phyloP scores from a whole-genome alignment of 768 basidiomycete genomes.

The Xerocomus spinulosus region DNA sequence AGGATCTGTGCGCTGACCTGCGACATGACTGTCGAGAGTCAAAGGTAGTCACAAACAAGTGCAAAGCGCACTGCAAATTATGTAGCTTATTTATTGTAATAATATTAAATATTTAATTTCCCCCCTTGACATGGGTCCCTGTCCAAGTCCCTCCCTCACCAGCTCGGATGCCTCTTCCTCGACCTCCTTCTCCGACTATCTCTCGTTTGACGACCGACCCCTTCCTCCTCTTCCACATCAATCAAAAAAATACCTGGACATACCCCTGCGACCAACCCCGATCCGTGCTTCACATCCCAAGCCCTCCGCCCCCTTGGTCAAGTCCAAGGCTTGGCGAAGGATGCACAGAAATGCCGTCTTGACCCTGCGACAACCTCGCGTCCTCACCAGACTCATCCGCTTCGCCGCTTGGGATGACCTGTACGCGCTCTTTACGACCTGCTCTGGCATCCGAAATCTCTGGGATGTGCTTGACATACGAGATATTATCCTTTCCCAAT shows the following conservation, averaged over 20 bases:
- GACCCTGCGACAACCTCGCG: conserved; percentile 32
- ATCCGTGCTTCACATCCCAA: conserved; percentile 2
- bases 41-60: conserved; percentile 8
- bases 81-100: too few species aligned
- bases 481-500: conserved; percentile 41
- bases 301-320: conserved; percentile 4
- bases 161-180: conserved; percentile 25
- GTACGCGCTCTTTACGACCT: conserved; percentile 35
- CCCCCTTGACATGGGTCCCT: conserved; percentile 23
- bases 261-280: neutral
- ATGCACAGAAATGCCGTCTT: conserved; percentile 25
- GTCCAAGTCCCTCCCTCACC: conserved; percentile 20
- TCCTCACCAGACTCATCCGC: conserved; percentile 33
- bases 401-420: conserved; percentile 38
- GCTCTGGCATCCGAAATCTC: conserved; percentile 31
- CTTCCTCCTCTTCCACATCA: conserved; percentile 18
- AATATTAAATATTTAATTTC: neutral
- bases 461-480: conserved; percentile 31
- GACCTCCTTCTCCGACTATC: conserved; percentile 14
- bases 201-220: conserved; percentile 15
- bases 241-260: neutral
- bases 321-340: conserved; percentile 22
- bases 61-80: conserved; percentile 1
- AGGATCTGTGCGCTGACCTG: conserved; percentile 4
- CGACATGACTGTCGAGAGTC: conserved; percentile 9